Percentiles rank a stretch among this genome's conserved stretches.
Conservation (phyloP, 805 yeast genomes). For the Yamadazyma sp. region DNA sequence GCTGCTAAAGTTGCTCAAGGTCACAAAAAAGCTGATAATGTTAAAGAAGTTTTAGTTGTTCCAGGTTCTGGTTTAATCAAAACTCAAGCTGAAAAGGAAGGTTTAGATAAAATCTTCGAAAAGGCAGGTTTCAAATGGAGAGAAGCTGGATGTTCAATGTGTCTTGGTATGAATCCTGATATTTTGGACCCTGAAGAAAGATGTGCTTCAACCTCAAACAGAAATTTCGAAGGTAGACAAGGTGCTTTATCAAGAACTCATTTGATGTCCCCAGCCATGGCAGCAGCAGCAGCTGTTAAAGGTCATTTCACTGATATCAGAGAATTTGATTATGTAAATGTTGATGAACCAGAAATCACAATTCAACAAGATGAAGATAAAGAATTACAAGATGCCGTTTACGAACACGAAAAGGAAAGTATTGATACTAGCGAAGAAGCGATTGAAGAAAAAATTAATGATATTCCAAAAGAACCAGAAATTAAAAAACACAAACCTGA, state of each 20-base stretch:
- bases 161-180: slow-evolving; percentile 99
- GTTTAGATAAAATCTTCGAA: slow-evolving; percentile 83
- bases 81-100: slow-evolving; percentile 91
- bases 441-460: slow-evolving; percentile 57
- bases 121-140: slow-evolving; percentile 98
- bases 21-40: slow-evolving; percentile 75
- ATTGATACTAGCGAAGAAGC: slow-evolving; percentile 44
- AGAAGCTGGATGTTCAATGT: slow-evolving; percentile 99
- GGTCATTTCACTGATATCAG: slow-evolving; percentile 93
- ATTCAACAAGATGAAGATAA: slow-evolving; percentile 49
- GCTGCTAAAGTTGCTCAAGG: slow-evolving; percentile 95
- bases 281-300: slow-evolving; percentile 94
- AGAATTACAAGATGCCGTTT: slow-evolving; percentile 64
- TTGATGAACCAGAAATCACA: slow-evolving; percentile 59
- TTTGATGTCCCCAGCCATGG: slow-evolving; percentile 98
- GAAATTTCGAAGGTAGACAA: slow-evolving; percentile 99
- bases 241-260: slow-evolving; percentile 96
- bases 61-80: slow-evolving; percentile 98
- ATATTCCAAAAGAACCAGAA: slow-evolving; percentile 51
- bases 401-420: slow-evolving; percentile 67
- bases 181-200: slow-evolving; percentile 92
- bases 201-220: slow-evolving; percentile 98
- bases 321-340: slow-evolving; percentile 60
- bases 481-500: slow-evolving; percentile 20
- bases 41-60: slow-evolving; percentile 83